phyloP scores from a whole-genome alignment of 768 basidiomycete genomes.

The Kwoniella bestiolae region DNA sequence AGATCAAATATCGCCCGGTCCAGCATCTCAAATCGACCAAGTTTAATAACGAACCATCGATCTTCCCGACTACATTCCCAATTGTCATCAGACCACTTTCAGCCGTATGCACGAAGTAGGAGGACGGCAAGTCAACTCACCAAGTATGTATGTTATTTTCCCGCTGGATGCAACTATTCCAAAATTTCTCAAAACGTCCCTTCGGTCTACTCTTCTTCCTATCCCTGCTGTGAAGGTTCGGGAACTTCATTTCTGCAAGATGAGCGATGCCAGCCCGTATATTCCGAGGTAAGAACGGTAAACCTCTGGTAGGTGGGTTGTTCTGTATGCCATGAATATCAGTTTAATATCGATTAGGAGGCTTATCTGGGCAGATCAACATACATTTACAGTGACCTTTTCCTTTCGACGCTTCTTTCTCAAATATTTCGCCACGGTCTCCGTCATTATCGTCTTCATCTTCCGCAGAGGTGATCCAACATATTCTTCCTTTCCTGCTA shows the following conservation, averaged over 20 bases:
- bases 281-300: constrained; percentile 1
- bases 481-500: not conserved
- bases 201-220: not conserved
- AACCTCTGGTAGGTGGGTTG: too few relatives aligned
- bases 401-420: not conserved
- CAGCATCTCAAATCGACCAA: not conserved
- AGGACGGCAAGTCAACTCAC: too few relatives aligned
- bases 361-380: too few relatives aligned
- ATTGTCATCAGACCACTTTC: not conserved
- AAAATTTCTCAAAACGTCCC: not conserved
- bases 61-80: not conserved
- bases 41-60: not conserved
- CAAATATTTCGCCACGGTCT: too few relatives aligned
- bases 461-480: not conserved
- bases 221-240: not conserved
- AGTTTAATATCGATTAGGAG: too few relatives aligned
- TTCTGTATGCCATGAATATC: too few relatives aligned
- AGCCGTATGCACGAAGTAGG: not conserved
- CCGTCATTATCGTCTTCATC: too few relatives aligned
- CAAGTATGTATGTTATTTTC: constrained; percentile 1
- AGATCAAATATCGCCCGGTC: too few relatives aligned
- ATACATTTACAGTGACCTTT: too few relatives aligned
- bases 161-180: not conserved
- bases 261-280: not conserved
- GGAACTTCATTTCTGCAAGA: not conserved